Evolutionary conservation across 805 yeast genomes (phyloP), one percentile per base, ranked within the genome.

Genomic region (Ascoidea rubescens): DNA sequence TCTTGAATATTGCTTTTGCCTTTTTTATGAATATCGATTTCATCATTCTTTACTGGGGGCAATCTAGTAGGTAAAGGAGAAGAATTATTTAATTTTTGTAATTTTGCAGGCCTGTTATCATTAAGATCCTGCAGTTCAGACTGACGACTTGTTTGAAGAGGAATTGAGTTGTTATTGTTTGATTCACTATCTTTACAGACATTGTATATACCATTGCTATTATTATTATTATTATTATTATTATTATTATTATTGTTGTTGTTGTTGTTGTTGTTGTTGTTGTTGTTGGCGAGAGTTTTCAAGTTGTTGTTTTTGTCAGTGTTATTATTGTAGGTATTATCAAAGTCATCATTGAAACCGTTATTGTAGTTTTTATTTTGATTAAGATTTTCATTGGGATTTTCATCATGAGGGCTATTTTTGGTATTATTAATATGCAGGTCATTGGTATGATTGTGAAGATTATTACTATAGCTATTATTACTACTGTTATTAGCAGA

Each of bases 131-230:
- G 46, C 28, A 42, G 21, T 4, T 37, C 48, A 30, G 31, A 12
- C 42, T 37, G 44, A 17, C 45, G 37, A 5, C 43, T 33, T 7
- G 21, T 28, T 48, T 48, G 8, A n/a, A 37, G 28, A 4, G 5
- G 43, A 37, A 47, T 14, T 43, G 31, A 52, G 32, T 52, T 49
- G 37, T 52, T 54, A 31, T 51, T 45, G 46, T 46, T 51, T 14
- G 30, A 37, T 28, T 53, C 47, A 32, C 53, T 53, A 37, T 54
- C 57, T 42, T 67, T 67, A 3, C 62, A 60, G 12, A 52, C 50
- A 21, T 32, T 48, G 33, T 31, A 47, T 50, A 17, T 55, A 52
- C 5, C 52, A 32, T 16, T 49, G 5, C 48, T 46, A n/a, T 42
- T 49, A 16, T 45, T 48, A 8, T 46, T 50, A 7, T 44, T 33